Base-by-base conservation (phyloP, 2,329 filamentous ascomycete genomes). In the Alternaria tenuissima region DNA sequence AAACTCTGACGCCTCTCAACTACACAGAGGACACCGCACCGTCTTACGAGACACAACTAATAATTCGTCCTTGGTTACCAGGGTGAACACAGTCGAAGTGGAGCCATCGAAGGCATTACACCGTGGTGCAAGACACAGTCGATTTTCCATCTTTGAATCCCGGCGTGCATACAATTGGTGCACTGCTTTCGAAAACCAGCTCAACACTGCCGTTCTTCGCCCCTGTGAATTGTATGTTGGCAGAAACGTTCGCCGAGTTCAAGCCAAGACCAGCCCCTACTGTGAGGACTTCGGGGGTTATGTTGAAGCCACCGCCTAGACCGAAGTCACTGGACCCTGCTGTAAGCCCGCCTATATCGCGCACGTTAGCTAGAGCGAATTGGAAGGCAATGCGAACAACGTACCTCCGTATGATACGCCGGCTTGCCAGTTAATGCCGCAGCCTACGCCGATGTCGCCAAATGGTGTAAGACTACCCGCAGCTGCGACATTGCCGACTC, bases 381-480 rank as follows among this genome's bases (percentile, higher is more conserved):
- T 24, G 26, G 22, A 43, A 36, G 32, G 34, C 4, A n/a, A 51
- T 18, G 7, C 22, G 14, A 18, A 48, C 7, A 34, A 26, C 30
- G 4, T 55, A 61, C 59, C 59, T 55, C 62, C 59, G 7, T 63
- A 63, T 12, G 60, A 63, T 2, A 48, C 42, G 12, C 55, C 53
- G 14, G 41, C 32, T 34, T 59, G 30, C 62, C 62, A 64, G 14
- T 64, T 60, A 18, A 64, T 46, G 28, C 62, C 59, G 20, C 62
- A 64, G 14, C 62, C 62, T 56, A 57, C 24, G 20, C 60, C 60
- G 24, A 65, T 63, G 7, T 49, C 54, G 30, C 60, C 61, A 18
- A 65, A 65, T n/a, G 60, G 54, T 11, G 51, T 30, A 9, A 63
- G 38, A 20, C 7, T 51, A 14, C 63, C 63, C 3, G 57, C 57